These are phyloP conservation scores for Dalbergia cultrata DNA, from an alignment of 306 rosid genomes.

Conservation along the genomic window DNA sequence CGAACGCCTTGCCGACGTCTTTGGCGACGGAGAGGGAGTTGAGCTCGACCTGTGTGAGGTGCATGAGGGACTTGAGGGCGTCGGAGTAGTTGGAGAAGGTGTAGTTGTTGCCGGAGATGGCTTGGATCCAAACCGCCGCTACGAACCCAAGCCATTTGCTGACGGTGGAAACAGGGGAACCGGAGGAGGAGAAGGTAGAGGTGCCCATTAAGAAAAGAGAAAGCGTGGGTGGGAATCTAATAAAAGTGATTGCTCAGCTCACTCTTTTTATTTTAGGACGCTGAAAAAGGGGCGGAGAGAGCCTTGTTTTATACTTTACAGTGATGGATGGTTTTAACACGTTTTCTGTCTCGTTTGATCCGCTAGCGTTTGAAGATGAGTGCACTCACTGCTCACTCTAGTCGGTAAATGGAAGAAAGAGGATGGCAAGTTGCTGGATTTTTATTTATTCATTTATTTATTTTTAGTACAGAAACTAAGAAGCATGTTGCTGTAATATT, in stretches of 20 bases:
- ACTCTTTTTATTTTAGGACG: too few species aligned
- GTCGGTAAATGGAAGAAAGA: neutral
- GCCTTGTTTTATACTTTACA: neutral
- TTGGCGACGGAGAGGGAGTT: constrained; percentile 87
- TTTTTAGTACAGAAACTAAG: too few species aligned
- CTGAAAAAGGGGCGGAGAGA: too few species aligned
- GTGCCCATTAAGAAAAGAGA: constrained; percentile 53
- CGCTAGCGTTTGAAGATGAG: neutral
- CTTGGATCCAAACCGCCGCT: constrained; percentile 86
- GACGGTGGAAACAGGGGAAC: constrained; percentile 46
- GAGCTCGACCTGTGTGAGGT: constrained; percentile 78
- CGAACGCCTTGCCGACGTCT: constrained; percentile 88
- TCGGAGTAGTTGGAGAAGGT: constrained; percentile 93
- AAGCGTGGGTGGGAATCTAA: too few species aligned
- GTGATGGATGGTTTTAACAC: too few species aligned
- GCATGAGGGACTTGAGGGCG: constrained; percentile 84
- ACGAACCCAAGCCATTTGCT: constrained; percentile 88
- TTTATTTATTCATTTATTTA: too few species aligned
- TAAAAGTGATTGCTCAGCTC: too few species aligned
- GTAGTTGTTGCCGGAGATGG: constrained; percentile 96
- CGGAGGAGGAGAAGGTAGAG: neutral
- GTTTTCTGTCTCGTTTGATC: neutral
- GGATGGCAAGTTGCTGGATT: too few species aligned
- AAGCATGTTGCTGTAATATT: too few species aligned
- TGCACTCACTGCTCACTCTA: constrained; percentile 11